Evolutionary conservation across 2,329 filamentous ascomycete genomes (phyloP), one percentile per base, ranked within the genome.

Genomic region (Dactylellina haptotyla): DNA sequence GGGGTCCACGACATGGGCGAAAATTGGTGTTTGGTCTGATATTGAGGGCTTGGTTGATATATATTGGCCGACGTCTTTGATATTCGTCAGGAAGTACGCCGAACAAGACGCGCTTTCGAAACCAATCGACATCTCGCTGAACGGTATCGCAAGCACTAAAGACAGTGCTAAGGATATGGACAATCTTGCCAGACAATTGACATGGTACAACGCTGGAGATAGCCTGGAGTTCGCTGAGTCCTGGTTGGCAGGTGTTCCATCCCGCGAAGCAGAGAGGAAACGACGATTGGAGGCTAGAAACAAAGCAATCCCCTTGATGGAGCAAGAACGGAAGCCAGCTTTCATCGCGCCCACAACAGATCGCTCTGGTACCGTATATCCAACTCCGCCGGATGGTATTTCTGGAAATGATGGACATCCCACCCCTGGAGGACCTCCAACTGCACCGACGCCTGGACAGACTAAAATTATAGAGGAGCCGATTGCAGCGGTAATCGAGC

Each of bases 301-400:
- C 41, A 74, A 74, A 45, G 32, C 25, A 16, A 28, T 67, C 1
- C 61, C 63, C 4, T 18, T 30, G 16, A n/a, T 28, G 16, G 62
- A 41, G 1, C 37, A 37, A 12, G 59, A 59, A 23, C 53, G 30
- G 8, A 72, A 65, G 41, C 25, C 34, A 1, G 1, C 45, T 3
- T 28, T 64, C 41, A 18, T 45, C 4, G 34, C 51, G 12, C 67
- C 67, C 12, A 65, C 51, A 4, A 72, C 53, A n/a, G 67, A 72
- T 48, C 61, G 67, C 28, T 66, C 61, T 26, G 62, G 57, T 45
- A 66, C 69, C 3, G 69, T 74, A 8, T 74, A 74, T 45, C 69
- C 69, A 25, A 74, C 69, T 18, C 69, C 69, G 9, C 69, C 69
- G n/a, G 69, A 62, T 62, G 69, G 26, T 2, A 46, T 67, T n/a